Percentiles rank a stretch among this genome's conserved stretches.
Conservation (phyloP, 164 flowering plant species). For the Brasenia schreberi region DNA sequence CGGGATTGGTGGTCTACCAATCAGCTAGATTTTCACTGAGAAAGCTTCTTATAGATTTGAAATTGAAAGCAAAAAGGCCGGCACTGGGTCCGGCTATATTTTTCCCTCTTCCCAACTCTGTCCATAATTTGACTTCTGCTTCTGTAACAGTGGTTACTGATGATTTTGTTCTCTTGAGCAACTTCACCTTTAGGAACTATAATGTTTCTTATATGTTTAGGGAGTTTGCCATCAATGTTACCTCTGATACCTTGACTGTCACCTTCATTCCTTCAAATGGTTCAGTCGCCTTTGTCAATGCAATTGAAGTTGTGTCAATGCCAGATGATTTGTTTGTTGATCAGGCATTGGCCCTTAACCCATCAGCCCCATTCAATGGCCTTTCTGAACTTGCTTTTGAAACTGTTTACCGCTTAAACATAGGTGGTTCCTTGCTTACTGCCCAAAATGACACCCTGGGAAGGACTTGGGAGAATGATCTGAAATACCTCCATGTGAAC, state of each 20-base stretch:
- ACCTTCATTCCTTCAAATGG: conserved; percentile 17
- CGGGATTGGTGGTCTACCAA: neutral
- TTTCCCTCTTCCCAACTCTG: too few species aligned
- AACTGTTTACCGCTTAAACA: conserved; percentile 22
- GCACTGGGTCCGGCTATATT: conserved; percentile 24
- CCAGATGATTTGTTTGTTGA: conserved; percentile 23
- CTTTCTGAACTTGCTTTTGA: conserved; percentile 18
- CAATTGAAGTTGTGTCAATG: conserved; percentile 23
- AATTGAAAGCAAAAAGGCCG: conserved; percentile 15
- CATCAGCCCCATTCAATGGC: conserved; percentile 11
- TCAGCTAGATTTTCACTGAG: conserved; percentile 11
- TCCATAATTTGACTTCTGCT: conserved; percentile 13
- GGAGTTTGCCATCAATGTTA: conserved; percentile 21
- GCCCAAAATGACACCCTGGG: conserved; percentile 30
- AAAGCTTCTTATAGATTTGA: conserved; percentile 13
- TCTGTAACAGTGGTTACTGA: conserved; percentile 17
- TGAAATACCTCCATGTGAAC: conserved; percentile 20
- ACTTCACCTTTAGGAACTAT: conserved; percentile 17
- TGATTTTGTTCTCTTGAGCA: conserved; percentile 16
- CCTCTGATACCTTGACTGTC: conserved; percentile 13
- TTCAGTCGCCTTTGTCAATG: conserved; percentile 22
- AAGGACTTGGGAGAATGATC: conserved; percentile 23
- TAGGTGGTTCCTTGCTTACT: conserved; percentile 28
- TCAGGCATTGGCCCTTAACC: conserved; percentile 9
- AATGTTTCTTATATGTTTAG: conserved; percentile 16